Evolutionary conservation across 768 basidiomycete genomes (phyloP).

Genomic region (Infundibulicybe gibba): DNA sequence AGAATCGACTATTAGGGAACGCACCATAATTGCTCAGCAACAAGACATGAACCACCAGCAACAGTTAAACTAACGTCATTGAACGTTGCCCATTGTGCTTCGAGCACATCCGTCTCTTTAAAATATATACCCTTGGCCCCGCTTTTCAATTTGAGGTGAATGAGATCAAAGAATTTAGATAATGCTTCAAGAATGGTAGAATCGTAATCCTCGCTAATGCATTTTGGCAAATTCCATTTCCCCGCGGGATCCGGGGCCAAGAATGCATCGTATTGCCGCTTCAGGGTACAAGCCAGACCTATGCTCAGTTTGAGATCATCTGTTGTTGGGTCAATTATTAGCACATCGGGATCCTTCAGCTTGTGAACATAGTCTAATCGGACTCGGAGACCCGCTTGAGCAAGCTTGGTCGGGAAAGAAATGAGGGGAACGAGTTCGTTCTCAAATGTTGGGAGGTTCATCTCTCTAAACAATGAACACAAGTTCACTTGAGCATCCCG

Average conservation of each 20-base stretch:
- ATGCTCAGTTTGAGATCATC: conserved; percentile 91
- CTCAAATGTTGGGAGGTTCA: conserved; percentile 92
- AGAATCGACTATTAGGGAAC: conserved; percentile 16
- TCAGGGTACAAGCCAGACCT: conserved; percentile 90
- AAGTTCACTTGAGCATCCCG: conserved; percentile 85
- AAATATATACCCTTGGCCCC: conserved; percentile 91
- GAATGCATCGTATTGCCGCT: conserved; percentile 92
- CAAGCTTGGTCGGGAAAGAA: conserved; percentile 93
- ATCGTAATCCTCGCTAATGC: conserved; percentile 90
- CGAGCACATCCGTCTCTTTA: conserved; percentile 97
- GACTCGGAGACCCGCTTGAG: conserved; percentile 86
- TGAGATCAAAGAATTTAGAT: conserved; percentile 85
- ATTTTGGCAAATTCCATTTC: conserved; percentile 85
- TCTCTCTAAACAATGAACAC: conserved; percentile 69
- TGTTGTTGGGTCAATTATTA: conserved; percentile 92
- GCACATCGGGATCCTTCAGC: conserved; percentile 81
- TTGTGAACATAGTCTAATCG: conserved; percentile 87
- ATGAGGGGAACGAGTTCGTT: conserved; percentile 87
- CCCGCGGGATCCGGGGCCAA: conserved; percentile 81
- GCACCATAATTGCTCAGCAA: conserved; percentile 95
- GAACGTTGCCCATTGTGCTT: conserved; percentile 94
- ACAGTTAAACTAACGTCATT: conserved; percentile 89
- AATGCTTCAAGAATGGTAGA: conserved; percentile 83
- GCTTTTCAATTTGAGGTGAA: conserved; percentile 95
- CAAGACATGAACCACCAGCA: conserved; percentile 81